Evolutionary conservation across 768 basidiomycete genomes (phyloP).

Genomic region (Auriscalpium vulgare): DNA sequence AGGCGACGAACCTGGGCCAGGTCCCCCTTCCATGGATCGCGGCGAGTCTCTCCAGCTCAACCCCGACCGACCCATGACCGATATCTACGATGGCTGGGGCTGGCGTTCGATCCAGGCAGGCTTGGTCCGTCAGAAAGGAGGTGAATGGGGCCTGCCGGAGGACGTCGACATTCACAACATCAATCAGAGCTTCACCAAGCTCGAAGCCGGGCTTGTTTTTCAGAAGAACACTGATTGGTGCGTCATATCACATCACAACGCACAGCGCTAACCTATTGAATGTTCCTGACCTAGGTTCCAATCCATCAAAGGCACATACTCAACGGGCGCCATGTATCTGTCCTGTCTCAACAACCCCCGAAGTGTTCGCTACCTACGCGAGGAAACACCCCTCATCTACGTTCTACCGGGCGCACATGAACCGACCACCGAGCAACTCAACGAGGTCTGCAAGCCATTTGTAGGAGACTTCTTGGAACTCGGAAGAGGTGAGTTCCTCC

Average conservation of each 20-base stretch:
- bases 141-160: conserved; percentile 8
- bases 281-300: conserved; percentile 15
- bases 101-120: conserved; percentile 21
- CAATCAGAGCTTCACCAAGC: conserved; percentile 18
- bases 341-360: conserved; percentile 19
- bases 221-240: conserved; percentile 22
- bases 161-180: conserved; percentile 17
- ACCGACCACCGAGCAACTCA: conserved; percentile 10
- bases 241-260: background rate
- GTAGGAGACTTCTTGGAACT: conserved; percentile 8
- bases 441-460: conserved; percentile 10
- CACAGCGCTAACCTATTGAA: background rate
- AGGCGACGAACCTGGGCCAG: conserved; percentile 12
- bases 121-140: conserved; percentile 10
- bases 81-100: conserved; percentile 22
- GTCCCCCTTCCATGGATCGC: background rate
- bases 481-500: conserved; percentile 3
- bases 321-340: conserved; percentile 20
- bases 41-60: conserved; percentile 9
- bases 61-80: conserved; percentile 9
- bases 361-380: conserved; percentile 10
- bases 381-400: conserved; percentile 17
- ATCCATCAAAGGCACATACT: conserved; percentile 10
- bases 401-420: conserved; percentile 20
- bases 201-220: conserved; percentile 16